Conservation (phyloP, 176 grass and related monocot genomes). For the Carex cristatella region DNA sequence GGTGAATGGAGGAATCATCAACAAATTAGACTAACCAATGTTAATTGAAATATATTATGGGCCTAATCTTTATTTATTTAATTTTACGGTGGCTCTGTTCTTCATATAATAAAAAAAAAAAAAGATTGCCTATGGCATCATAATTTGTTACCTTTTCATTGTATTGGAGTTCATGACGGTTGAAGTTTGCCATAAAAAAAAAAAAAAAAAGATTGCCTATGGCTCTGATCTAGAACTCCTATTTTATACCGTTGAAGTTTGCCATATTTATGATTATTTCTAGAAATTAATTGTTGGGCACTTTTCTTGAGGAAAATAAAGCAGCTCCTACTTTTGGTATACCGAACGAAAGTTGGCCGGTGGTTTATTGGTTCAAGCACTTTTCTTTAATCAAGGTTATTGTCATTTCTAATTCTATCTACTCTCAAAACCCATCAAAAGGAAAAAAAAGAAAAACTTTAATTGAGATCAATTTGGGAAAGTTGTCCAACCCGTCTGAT, state of each 20-base stretch:
- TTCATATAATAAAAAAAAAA: too few relatives aligned
- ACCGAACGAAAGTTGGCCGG: neutral
- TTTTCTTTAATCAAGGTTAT: conserved; percentile 11
- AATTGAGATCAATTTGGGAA: neutral
- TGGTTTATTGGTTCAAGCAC: neutral
- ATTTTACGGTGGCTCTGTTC: too few relatives aligned
- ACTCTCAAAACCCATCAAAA: neutral
- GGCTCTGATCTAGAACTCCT: too few relatives aligned
- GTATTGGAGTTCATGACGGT: too few relatives aligned
- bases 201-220: too few relatives aligned
- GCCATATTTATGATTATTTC: too few relatives aligned
- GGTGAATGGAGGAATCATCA: neutral
- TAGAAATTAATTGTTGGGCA: neutral
- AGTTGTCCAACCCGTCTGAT: neutral
- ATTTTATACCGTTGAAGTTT: too few relatives aligned
- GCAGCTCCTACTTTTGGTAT: neutral
- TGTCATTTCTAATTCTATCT: neutral
- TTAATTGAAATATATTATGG: neutral
- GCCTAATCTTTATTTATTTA: neutral
- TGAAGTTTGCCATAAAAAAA: too few relatives aligned
- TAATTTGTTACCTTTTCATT: too few relatives aligned
- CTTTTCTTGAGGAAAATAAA: conserved; percentile 6
- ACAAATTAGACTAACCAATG: neutral
- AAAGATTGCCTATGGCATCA: too few relatives aligned
- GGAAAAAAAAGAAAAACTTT: neutral